phyloP scores from a whole-genome alignment of 164 flowering plant genomes.

The Vitis vinifera region ASM3070453v1 NC_081807.1:1039001-1039500 shows the following conservation, averaged over 20 bases:
- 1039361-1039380: slow-evolving; percentile 81
- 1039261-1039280: slow-evolving; percentile 40
- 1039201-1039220: slow-evolving; percentile 56
- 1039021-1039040: slow-evolving; percentile 74
- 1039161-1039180: slow-evolving; percentile 72
- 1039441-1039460: no score
- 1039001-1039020: slow-evolving; percentile 74
- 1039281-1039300: slow-evolving; percentile 51
- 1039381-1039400: neutral
- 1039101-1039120: slow-evolving; percentile 17
- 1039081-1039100: slow-evolving; percentile 44
- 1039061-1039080: slow-evolving; percentile 68
- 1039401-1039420: neutral
- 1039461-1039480: no score
- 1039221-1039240: slow-evolving; percentile 65
- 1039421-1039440: no score
- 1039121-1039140: slow-evolving; percentile 21
- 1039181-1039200: slow-evolving; percentile 48
- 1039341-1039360: slow-evolving; percentile 82
- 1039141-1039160: slow-evolving; percentile 60
- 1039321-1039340: slow-evolving; percentile 70
- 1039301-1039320: slow-evolving; percentile 63
- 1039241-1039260: slow-evolving; percentile 79
- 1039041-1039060: slow-evolving; percentile 67
- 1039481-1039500: no score